These are phyloP conservation scores for Cutaneotrichosporon sp. DNA, from an alignment of 1,284 basidiomycete genomes.

Conservation along the genomic window DNA sequence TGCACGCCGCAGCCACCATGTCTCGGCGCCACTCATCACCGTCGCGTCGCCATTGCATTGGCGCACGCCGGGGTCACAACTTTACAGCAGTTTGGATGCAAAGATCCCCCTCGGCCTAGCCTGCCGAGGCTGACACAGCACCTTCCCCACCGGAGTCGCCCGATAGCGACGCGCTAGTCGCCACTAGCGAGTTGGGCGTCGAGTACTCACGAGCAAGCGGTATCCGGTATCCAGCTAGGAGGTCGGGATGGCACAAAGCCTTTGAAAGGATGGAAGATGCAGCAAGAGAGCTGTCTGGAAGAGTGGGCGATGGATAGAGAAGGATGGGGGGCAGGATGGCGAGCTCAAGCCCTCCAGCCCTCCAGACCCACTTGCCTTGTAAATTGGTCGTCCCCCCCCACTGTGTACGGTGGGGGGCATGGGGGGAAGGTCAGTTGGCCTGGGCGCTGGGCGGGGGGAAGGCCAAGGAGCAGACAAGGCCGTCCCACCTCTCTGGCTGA, in stretches of 20 bases:
- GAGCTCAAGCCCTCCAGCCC: conserved; percentile 1
- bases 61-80: no score
- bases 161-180: no score
- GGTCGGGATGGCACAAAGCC: conserved; percentile 18
- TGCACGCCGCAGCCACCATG: no score
- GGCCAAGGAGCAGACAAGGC: conserved; percentile 1
- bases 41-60: no score
- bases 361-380: no score
- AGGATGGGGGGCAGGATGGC: conserved; percentile 8
- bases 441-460: no score
- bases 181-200: no score
- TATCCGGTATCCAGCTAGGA: conserved; percentile 48
- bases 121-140: background rate
- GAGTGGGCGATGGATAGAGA: conserved; percentile 3
- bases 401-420: background rate
- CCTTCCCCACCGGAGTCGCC: no score
- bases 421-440: no score
- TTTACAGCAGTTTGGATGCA: no score
- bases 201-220: conserved; percentile 48
- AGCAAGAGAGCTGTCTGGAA: conserved; percentile 7
- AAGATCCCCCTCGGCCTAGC: no score
- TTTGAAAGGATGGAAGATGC: background rate
- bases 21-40: no score
- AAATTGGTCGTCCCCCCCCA: background rate
- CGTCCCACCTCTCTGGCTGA: background rate